A percentile compares a stretch with the other conserved stretches of the same genome.
Conservation (phyloP, 345 rosid genomes). For the Reutealis trisperma region DNA sequence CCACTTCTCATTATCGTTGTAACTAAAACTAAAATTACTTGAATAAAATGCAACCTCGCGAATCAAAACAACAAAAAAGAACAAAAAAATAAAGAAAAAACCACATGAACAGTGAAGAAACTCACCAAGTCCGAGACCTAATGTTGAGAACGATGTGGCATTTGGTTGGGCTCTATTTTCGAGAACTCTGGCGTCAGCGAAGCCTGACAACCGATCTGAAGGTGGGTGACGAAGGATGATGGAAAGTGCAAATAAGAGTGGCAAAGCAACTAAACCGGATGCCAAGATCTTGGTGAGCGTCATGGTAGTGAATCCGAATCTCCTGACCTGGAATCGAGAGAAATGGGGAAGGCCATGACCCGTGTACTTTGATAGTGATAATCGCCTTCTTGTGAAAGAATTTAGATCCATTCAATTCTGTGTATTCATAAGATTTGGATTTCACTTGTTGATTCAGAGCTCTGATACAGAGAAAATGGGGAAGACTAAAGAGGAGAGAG, state of each 20-base stretch:
- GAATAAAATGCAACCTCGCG: background rate
- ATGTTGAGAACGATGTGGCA: background rate
- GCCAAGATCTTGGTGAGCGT: slow-evolving; percentile 37
- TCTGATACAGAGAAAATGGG: background rate
- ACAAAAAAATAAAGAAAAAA: background rate
- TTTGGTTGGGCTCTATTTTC: background rate
- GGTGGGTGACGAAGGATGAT: slow-evolving; percentile 18
- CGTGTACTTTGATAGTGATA: slow-evolving; percentile 24
- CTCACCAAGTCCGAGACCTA: background rate
- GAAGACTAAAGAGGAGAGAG: no score
- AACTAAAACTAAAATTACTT: no score
- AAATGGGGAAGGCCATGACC: slow-evolving; percentile 27
- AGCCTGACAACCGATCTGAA: slow-evolving; percentile 23
- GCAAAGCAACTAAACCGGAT: slow-evolving; percentile 9
- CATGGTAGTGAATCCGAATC: slow-evolving; percentile 37
- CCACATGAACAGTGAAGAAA: background rate
- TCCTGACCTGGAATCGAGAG: slow-evolving; percentile 25
- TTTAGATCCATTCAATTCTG: slow-evolving; percentile 46
- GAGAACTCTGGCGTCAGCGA: slow-evolving; percentile 32
- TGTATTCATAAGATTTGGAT: background rate
- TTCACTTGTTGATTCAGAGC: no score
- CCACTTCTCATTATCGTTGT: no score
- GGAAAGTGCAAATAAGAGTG: slow-evolving; percentile 14
- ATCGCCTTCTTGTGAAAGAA: slow-evolving; percentile 47
- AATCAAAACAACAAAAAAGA: background rate